Percentiles rank a stretch among this genome's conserved stretches.
Evolutionary conservation across 2,329 filamentous ascomycete species (phyloP).

Genomic region (Trichoderma breve): DNA sequence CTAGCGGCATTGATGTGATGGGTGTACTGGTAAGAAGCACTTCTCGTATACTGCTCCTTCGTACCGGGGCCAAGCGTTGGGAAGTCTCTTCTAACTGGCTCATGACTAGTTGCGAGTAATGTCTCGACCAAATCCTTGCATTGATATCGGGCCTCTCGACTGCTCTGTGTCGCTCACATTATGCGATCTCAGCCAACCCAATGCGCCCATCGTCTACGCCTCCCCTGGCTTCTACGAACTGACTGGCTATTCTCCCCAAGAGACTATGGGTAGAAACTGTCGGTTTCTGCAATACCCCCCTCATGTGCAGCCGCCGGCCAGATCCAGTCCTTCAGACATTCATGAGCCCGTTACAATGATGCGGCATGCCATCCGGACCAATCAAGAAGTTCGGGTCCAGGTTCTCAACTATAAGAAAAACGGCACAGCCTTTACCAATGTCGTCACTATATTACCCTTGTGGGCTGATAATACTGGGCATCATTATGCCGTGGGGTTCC

Average conservation of each 20-base stretch:
- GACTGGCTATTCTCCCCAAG: conserved; percentile 72
- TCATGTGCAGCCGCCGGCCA: conserved; percentile 36
- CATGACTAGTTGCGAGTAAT: conserved; percentile 58
- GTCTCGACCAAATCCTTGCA: conserved; percentile 67
- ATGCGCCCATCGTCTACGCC: conserved; percentile 79
- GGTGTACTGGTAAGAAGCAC: conserved; percentile 48
- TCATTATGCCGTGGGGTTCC: conserved; percentile 77
- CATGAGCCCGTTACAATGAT: conserved; percentile 56
- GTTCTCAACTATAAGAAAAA: conserved; percentile 81
- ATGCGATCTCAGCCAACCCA: conserved; percentile 71
- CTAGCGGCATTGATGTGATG: conserved; percentile 56
- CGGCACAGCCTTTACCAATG: conserved; percentile 75
- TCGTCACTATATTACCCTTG: conserved; percentile 83
- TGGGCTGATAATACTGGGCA: conserved; percentile 62
- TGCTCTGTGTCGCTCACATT: conserved; percentile 80
- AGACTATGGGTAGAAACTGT: conserved; percentile 78
- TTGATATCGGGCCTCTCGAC: conserved; percentile 80
- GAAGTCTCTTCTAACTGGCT: not conserved
- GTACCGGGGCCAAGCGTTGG: not conserved
- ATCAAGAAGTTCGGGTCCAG: conserved; percentile 47
- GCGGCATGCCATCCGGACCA: conserved; percentile 44
- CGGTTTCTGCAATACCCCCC: conserved; percentile 79
- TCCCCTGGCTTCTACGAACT: conserved; percentile 76
- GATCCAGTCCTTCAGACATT: not conserved
- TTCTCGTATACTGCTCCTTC: not conserved